phyloP scores from a whole-genome alignment of 495 filamentous ascomycete genomes.

The Hyaloscypha bicolor region DNA sequence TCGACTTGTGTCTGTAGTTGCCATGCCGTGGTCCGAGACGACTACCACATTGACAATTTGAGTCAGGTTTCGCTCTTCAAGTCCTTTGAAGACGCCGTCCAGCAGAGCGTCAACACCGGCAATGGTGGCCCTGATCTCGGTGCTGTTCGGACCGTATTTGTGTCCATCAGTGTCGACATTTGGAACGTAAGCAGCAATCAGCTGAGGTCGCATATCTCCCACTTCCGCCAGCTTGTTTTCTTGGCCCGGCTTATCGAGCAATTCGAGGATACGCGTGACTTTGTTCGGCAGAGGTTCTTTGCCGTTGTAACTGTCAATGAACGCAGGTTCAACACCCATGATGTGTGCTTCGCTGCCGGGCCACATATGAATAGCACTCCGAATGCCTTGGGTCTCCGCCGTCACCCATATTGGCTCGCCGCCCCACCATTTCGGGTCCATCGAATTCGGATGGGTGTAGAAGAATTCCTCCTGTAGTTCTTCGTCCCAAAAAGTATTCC shows the following conservation, averaged over 20 bases:
- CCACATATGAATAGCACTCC: constrained; percentile 95
- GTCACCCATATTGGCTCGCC: constrained; percentile 94
- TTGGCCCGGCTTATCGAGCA: constrained; percentile 78
- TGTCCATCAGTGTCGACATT: constrained; percentile 88
- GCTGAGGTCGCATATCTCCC: constrained; percentile 65
- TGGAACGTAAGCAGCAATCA: constrained; percentile 94
- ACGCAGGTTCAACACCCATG: constrained; percentile 65
- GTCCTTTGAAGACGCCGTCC: constrained; percentile 68
- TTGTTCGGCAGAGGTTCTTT: constrained; percentile 74
- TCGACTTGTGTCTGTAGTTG: constrained; percentile 79
- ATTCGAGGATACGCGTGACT: constrained; percentile 71
- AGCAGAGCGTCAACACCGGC: constrained; percentile 78
- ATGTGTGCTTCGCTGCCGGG: constrained; percentile 89
- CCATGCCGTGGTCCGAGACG: constrained; percentile 99
- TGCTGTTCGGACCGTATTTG: constrained; percentile 89
- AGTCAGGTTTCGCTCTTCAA: constrained; percentile 82
- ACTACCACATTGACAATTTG: constrained; percentile 92
- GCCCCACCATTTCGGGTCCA: constrained; percentile 89
- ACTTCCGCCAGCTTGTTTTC: constrained; percentile 45
- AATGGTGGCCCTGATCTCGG: constrained; percentile 79
- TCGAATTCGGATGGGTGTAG: constrained; percentile 77
- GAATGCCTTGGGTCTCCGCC: constrained; percentile 76
- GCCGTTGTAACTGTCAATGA: constrained; percentile 82
- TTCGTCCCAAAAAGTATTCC: constrained; percentile 93
- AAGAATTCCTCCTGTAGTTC: constrained; percentile 75